Evolutionary conservation across 2,329 filamentous ascomycete genomes (phyloP), one percentile per base, ranked within the genome.

Genomic region (Fusarium sp.): DNA sequence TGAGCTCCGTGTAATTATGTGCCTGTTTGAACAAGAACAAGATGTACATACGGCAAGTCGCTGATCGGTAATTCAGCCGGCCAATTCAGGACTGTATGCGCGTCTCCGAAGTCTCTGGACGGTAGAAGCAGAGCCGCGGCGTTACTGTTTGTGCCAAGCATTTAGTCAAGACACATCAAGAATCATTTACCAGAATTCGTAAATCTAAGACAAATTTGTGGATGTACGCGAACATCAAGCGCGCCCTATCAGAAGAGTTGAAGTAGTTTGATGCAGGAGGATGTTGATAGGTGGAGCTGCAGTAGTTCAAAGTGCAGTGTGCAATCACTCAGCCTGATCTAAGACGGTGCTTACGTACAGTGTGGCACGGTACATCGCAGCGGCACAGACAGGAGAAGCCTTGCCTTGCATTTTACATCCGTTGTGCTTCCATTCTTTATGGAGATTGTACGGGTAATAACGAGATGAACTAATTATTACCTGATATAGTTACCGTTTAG

Each of bases 31-130:
- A 29, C 27, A 29, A 34, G 16, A 34, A 34, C 48, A 27, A 27
- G 24, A 22, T 10, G 41, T 20, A 15, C 20, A 44, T 44, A 27
- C 24, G 6, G 20, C 15, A 24, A 25, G 48, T 27, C 18, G 32
- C 32, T 52, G 32, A 70, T 71, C 72, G 72, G 60, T 62, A 66
- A 58, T 71, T 61, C 60, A 72, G 32, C 62, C 59, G 59, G 34
- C 32, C 30, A n/a, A 25, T 29, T 38, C 27, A 11, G 27, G 27
- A 27, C 18, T 38, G 34, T n/a, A 38, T 38, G 10, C n/a, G 41
- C 22, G 22, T 44, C 41, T 44, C 41, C 27, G 24, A 20, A 53
- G 27, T 43, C 38, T 18, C 22, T 52, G 18, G 30, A 40, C 25
- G 34, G 48, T n/a, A 43, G 32, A 29, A 43, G 47, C 60, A 44